Percentiles rank a stretch among this genome's conserved stretches.
Conservation (phyloP, 352 stramenopile species). For the Phytophthora citricola region DNA sequence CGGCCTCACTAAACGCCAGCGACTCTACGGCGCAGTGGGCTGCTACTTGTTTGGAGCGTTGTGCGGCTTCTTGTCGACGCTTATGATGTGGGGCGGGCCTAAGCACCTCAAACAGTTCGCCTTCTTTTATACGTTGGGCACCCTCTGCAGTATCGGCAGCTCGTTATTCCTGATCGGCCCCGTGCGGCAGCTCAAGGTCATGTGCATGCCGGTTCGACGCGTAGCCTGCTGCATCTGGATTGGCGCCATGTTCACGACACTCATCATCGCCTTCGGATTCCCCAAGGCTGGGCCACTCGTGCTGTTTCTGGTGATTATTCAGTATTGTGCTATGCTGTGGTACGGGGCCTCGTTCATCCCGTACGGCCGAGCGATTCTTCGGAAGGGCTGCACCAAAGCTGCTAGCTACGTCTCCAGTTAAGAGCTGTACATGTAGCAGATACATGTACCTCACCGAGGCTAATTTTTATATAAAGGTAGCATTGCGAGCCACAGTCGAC, state of each 20-base stretch:
- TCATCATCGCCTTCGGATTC: constrained; percentile 82
- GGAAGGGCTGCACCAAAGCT: constrained; percentile 70
- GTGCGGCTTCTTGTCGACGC: constrained; percentile 78
- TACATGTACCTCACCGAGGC: neutral
- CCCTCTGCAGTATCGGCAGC: constrained; percentile 78
- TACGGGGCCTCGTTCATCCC: constrained; percentile 85
- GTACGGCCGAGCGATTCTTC: constrained; percentile 80
- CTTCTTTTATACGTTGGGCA: constrained; percentile 90
- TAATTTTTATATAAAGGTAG: constrained; percentile 34
- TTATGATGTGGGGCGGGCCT: constrained; percentile 83
- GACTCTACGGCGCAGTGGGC: constrained; percentile 73
- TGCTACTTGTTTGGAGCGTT: constrained; percentile 80
- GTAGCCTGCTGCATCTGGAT: constrained; percentile 87
- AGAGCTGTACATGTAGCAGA: constrained; percentile 4
- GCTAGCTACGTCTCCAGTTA: constrained; percentile 56
- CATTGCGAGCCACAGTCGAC: constrained; percentile 12
- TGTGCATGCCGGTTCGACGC: constrained; percentile 85
- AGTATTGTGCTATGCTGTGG: constrained; percentile 86
- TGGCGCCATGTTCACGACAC: constrained; percentile 68
- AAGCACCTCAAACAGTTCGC: constrained; percentile 86
- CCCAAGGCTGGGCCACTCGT: constrained; percentile 70
- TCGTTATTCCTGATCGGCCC: constrained; percentile 84
- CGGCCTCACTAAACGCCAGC: constrained; percentile 81
- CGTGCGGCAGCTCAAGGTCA: constrained; percentile 75
- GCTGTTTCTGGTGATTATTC: constrained; percentile 75